Percentiles rank a stretch among this genome's conserved stretches.
phyloP scores from a whole-genome alignment of 2,329 filamentous ascomycete genomes.

The Golovinomyces cichoracearum region DNA sequence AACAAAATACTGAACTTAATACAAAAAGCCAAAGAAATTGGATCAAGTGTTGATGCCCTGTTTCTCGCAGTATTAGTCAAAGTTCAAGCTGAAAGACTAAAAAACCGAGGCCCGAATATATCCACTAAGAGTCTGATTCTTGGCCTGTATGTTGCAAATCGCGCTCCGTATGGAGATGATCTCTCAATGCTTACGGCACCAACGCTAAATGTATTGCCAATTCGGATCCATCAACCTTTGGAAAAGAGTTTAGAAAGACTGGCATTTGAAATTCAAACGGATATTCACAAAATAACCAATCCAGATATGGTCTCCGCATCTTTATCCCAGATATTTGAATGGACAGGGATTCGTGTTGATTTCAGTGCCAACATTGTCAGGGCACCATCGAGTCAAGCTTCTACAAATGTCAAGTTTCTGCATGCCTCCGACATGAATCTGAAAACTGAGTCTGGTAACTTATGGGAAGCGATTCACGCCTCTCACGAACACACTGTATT shows the following conservation, averaged over 20 bases:
- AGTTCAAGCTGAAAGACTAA: constrained; percentile 6
- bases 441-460: neutral
- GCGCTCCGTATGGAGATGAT: constrained; percentile 26
- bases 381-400: constrained; percentile 1
- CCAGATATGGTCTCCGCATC: constrained; percentile 29
- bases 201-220: constrained; percentile 53
- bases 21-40: constrained; percentile 21
- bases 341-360: constrained; percentile 47
- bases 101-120: neutral
- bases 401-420: neutral
- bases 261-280: constrained; percentile 37
- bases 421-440: neutral
- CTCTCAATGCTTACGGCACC: constrained; percentile 31
- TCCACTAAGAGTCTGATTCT: constrained; percentile 27
- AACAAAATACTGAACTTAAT: constrained; percentile 22
- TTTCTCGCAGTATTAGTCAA: constrained; percentile 49
- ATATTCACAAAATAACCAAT: constrained; percentile 35
- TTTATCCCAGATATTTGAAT: constrained; percentile 44
- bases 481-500: neutral
- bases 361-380: constrained; percentile 62
- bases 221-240: constrained; percentile 25
- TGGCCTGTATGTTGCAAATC: constrained; percentile 65
- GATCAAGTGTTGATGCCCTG: constrained; percentile 44
- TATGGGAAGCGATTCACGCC: constrained; percentile 4
- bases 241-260: constrained; percentile 19